These are phyloP conservation scores for Biancaea sappan DNA, from an alignment of 306 rosid species.

Conservation along the genomic window DNA sequence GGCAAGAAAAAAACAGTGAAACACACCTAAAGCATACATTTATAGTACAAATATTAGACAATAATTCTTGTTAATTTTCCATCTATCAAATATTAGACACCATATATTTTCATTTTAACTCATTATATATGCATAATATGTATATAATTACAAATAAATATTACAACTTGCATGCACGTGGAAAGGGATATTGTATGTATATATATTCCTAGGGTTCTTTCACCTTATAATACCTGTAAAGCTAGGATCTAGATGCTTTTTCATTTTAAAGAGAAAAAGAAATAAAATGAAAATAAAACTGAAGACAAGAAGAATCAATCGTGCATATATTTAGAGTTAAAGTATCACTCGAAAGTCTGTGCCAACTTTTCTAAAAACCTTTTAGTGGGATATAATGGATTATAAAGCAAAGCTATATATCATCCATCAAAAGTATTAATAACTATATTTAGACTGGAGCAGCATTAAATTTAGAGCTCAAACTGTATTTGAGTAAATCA, in stretches of 20 bases:
- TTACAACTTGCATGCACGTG: constrained; percentile 18
- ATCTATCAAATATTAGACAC: no score
- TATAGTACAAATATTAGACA: no score
- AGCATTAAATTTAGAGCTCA: constrained; percentile 21
- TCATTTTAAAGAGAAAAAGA: background rate
- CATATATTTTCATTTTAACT: background rate
- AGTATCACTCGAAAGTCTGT: background rate
- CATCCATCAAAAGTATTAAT: background rate
- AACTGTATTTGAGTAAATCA: constrained; percentile 12
- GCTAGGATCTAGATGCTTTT: background rate
- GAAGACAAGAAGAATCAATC: constrained; percentile 15
- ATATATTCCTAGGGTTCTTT: constrained; percentile 21
- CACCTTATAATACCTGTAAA: constrained; percentile 7
- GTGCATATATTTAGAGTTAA: constrained; percentile 5
- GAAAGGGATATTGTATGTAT: background rate
- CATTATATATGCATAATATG: background rate
- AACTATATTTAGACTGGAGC: constrained; percentile 1
- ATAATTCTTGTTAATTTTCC: no score
- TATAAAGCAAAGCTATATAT: background rate
- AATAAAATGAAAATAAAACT: background rate
- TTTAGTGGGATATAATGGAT: background rate
- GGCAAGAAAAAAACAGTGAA: no score
- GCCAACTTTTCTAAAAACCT: constrained; percentile 12
- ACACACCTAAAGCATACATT: no score
- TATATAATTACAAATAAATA: background rate